Evolutionary conservation across 2,329 filamentous ascomycete genomes (phyloP).

Genomic region (Tolypocladium sp.): DNA sequence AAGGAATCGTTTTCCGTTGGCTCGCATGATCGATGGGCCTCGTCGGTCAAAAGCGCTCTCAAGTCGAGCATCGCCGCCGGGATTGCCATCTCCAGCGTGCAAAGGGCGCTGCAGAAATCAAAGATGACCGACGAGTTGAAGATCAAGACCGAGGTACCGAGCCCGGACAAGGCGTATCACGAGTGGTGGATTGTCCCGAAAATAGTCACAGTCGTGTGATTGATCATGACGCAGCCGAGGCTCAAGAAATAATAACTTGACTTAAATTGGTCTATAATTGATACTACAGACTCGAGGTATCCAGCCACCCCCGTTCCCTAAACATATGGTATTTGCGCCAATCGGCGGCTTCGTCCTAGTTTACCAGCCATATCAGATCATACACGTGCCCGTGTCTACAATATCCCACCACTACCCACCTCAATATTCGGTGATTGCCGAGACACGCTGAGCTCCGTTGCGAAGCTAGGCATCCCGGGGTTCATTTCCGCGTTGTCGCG

Average conservation of each 20-base stretch:
- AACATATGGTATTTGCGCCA: neutral
- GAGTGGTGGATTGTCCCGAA: constrained; percentile 57
- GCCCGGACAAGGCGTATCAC: constrained; percentile 46
- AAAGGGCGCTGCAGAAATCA: constrained; percentile 40
- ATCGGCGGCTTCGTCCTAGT: neutral
- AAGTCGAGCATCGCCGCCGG: constrained; percentile 64
- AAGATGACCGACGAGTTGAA: constrained; percentile 19
- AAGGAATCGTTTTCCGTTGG: constrained; percentile 45
- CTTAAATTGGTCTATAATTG: neutral
- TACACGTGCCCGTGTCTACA: no score
- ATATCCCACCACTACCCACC: neutral
- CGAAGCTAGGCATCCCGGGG: neutral
- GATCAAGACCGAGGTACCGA: constrained; percentile 43
- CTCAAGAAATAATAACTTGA: neutral
- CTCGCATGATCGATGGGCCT: constrained; percentile 53
- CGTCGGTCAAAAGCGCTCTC: constrained; percentile 49
- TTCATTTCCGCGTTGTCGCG: neutral
- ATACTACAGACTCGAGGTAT: constrained; percentile 1
- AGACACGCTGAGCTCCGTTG: neutral
- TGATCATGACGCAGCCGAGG: neutral
- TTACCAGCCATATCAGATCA: neutral
- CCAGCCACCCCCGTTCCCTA: neutral
- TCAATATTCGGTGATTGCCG: neutral
- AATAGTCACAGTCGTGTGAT: constrained; percentile 16
- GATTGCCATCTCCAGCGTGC: constrained; percentile 52